phyloP scores from a whole-genome alignment of 2,329 filamentous ascomycete genomes.

The Phialemonium atrogriseum region DNA sequence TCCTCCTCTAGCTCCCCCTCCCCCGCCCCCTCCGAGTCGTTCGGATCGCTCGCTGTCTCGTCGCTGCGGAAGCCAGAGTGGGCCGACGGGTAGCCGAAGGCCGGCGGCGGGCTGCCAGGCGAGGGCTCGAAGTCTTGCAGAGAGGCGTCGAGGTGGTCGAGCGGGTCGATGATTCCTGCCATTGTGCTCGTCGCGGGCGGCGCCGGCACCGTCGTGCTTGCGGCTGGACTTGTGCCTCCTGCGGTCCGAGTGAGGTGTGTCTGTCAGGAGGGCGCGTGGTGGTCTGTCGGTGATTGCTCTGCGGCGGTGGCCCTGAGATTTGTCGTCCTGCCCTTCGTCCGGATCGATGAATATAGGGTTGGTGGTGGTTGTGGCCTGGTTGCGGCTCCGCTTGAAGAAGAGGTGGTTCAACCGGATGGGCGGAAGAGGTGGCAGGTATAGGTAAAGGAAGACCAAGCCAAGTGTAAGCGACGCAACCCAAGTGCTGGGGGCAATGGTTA shows the following conservation, averaged over 20 bases:
- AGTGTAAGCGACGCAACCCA: constrained; percentile 44
- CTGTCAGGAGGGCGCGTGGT: too few relatives aligned
- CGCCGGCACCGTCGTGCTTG: too few relatives aligned
- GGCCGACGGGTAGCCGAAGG: constrained; percentile 31
- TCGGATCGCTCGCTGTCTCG: constrained; percentile 32
- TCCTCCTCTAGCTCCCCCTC: constrained; percentile 24
- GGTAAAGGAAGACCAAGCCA: constrained; percentile 39
- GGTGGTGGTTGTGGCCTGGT: constrained; percentile 9
- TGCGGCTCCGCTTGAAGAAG: constrained; percentile 14
- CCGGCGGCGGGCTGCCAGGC: constrained; percentile 24
- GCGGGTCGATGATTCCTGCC: too few relatives aligned
- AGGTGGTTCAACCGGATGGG: constrained; percentile 11
- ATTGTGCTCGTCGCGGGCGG: too few relatives aligned
- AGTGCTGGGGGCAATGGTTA: constrained; percentile 50
- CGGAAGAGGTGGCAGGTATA: constrained; percentile 32
- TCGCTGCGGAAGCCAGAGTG: constrained; percentile 34
- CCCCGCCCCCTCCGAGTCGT: constrained; percentile 25
- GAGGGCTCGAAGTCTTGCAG: constrained; percentile 47
- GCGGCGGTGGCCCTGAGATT: constrained; percentile 3
- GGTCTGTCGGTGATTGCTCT: background rate
- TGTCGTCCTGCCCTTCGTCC: constrained; percentile 3
- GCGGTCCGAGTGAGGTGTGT: too few relatives aligned
- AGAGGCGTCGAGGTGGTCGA: constrained; percentile 10
- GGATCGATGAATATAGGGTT: constrained; percentile 1
- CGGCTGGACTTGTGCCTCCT: too few relatives aligned